Evolutionary conservation across 805 yeast genomes (phyloP).

Genomic region (Zygosaccharomyces rouxii): DNA sequence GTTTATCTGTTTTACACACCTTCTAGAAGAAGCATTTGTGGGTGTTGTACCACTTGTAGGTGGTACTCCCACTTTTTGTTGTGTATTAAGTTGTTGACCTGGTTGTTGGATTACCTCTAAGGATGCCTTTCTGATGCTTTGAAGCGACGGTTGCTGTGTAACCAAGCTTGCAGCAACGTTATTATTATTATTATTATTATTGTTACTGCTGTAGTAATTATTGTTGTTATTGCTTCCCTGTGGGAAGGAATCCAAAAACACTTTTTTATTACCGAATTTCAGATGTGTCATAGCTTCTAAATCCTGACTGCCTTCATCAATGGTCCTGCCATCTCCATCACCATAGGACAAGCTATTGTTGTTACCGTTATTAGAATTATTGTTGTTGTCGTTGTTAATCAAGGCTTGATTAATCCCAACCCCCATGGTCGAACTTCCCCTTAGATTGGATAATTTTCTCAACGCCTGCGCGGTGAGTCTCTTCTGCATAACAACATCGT

Average conservation of each 20-base stretch:
- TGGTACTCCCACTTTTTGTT: background rate
- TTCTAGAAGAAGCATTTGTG: conserved; percentile 9
- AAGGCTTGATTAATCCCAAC: background rate
- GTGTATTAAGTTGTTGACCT: conserved; percentile 1
- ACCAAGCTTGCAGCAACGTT: background rate
- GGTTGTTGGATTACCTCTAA: conserved; percentile 20
- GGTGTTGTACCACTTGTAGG: background rate
- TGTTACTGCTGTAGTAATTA: background rate
- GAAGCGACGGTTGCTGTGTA: conserved; percentile 4
- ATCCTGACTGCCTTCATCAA: conserved; percentile 4
- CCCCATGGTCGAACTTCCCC: conserved; percentile 6
- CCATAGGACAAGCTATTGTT: background rate
- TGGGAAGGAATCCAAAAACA: conserved; percentile 27
- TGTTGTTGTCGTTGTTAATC: background rate
- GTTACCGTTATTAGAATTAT: conserved; percentile 1
- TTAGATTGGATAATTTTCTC: conserved; percentile 34
- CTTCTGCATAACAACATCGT: conserved; percentile 30
- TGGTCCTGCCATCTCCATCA: conserved; percentile 2
- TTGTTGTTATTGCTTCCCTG: conserved; percentile 10
- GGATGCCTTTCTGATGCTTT: conserved; percentile 14
- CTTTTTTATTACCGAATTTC: conserved; percentile 31
- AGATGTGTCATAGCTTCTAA: conserved; percentile 23
- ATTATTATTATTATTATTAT: conserved; percentile 7
- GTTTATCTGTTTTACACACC: conserved; percentile 57
- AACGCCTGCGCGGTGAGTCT: conserved; percentile 40